These are phyloP conservation scores for Fistulifera pelliculosa DNA, from an alignment of 108 stramenopile genomes.

Conservation along the genomic window DNA sequence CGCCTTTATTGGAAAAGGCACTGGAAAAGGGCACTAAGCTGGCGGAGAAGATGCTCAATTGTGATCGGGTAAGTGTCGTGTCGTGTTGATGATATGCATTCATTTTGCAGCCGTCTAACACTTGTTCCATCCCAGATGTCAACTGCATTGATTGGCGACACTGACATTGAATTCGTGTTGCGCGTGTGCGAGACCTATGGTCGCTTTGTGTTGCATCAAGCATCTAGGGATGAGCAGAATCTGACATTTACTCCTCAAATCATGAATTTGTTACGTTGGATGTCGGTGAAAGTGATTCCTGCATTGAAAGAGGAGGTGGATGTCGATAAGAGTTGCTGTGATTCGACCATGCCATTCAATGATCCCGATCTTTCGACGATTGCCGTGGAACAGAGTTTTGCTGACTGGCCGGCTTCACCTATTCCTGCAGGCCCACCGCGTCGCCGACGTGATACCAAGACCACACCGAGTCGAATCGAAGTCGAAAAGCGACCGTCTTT, in stretches of 20 bases:
- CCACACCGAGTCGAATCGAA: background rate
- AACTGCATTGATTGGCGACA: slow-evolving; percentile 8
- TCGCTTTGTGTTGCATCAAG: slow-evolving; percentile 57
- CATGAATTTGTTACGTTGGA: slow-evolving; percentile 45
- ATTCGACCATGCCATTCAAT: background rate
- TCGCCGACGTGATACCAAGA: slow-evolving; percentile 1
- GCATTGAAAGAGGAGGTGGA: slow-evolving; percentile 17
- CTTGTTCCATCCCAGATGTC: no score
- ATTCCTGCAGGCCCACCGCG: slow-evolving; percentile 1
- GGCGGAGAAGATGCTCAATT: slow-evolving; percentile 11
- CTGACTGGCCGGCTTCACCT: background rate
- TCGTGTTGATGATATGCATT: no score
- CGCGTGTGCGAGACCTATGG: slow-evolving; percentile 46
- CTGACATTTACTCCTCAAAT: slow-evolving; percentile 23
- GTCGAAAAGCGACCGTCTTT: background rate
- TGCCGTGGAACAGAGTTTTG: slow-evolving; percentile 2
- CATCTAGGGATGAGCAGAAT: slow-evolving; percentile 22
- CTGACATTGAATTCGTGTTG: slow-evolving; percentile 26
- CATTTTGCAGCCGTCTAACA: no score
- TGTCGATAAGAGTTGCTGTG: background rate
- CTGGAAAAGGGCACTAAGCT: slow-evolving; percentile 12
- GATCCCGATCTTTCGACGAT: background rate
- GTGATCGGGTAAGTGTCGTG: background rate
- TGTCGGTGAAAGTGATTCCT: slow-evolving; percentile 46
- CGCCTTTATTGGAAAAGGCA: slow-evolving; percentile 8